phyloP scores from a whole-genome alignment of 306 rosid genomes.

The Lotus japonicus region DNA sequence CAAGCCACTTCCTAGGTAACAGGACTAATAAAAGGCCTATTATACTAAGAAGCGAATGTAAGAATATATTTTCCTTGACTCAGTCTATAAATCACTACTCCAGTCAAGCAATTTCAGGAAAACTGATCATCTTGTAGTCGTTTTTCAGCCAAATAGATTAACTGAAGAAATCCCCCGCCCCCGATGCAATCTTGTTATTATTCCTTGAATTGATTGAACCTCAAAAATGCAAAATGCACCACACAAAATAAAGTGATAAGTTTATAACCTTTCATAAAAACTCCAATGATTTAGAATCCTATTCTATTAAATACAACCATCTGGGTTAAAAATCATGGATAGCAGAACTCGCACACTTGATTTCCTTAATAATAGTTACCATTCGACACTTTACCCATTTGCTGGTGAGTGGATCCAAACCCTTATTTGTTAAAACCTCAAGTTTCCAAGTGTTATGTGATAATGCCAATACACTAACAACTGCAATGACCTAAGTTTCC shows the following conservation, averaged over 20 bases:
- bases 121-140: neutral
- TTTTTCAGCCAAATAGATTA: neutral
- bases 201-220: neutral
- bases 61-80: neutral
- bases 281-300: neutral
- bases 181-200: neutral
- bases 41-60: neutral
- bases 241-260: neutral
- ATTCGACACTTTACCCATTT: neutral
- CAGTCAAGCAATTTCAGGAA: neutral
- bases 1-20: slow-evolving; percentile 16
- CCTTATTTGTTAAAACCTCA: neutral
- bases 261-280: neutral
- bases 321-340: neutral
- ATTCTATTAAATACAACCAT: neutral
- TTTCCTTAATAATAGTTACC: neutral
- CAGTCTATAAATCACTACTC: neutral
- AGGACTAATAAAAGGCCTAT: neutral
- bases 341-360: neutral
- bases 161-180: neutral
- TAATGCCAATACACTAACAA: neutral
- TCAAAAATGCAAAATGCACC: neutral
- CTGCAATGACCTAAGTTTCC: neutral
- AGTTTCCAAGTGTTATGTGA: neutral
- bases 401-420: neutral